Conservation (phyloP, 345 rosid genomes). For the Arabis hirsuta region DNA sequence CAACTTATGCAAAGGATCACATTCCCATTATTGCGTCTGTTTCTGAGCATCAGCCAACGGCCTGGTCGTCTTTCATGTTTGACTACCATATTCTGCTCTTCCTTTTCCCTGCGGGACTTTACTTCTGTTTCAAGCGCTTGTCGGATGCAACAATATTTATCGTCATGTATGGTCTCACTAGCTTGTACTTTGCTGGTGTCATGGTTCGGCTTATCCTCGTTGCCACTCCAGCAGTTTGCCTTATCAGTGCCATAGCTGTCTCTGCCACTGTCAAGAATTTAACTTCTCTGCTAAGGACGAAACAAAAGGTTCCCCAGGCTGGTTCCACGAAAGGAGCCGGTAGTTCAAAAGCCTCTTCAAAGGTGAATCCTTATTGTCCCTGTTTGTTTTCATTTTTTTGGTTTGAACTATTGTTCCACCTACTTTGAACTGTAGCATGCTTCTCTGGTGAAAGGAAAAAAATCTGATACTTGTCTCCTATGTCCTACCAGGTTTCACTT, state of each 20-base stretch:
- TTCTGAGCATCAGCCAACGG: constrained; percentile 99
- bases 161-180: constrained; percentile 98
- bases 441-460: constrained; percentile 5
- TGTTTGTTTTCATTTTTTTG: constrained; percentile 4
- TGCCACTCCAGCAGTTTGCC: constrained; percentile 96
- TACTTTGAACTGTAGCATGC: not conserved
- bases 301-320: constrained; percentile 64
- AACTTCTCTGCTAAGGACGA: constrained; percentile 68
- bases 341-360: constrained; percentile 77
- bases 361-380: constrained; percentile 54
- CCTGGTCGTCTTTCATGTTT: constrained; percentile 99
- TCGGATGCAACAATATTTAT: constrained; percentile 96
- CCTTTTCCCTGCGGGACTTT: constrained; percentile 99
- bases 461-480: constrained; percentile 24
- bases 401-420: not conserved
- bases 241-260: constrained; percentile 96
- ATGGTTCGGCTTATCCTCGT: constrained; percentile 99
- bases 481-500: constrained; percentile 59
- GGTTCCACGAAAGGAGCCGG: constrained; percentile 72
- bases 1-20: constrained; percentile 98
- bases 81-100: constrained; percentile 95
- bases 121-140: constrained; percentile 96
- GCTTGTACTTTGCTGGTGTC: constrained; percentile 99
- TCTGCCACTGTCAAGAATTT: constrained; percentile 91
- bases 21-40: constrained; percentile 99